phyloP scores from a whole-genome alignment of 2,329 filamentous ascomycete genomes.

The Arthrinium puccinioides region DNA sequence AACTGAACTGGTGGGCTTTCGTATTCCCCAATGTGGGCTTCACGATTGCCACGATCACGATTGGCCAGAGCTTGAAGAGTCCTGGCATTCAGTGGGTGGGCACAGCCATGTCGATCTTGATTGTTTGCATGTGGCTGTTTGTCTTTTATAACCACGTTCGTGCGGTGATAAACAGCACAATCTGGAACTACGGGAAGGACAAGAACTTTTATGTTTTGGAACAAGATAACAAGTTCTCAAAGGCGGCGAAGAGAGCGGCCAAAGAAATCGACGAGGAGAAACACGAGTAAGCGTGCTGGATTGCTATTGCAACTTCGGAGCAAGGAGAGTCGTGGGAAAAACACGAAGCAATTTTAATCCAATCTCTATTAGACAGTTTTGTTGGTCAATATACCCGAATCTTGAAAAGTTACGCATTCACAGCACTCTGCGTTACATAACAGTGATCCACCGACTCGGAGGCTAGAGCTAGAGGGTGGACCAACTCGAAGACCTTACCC shows the following conservation, averaged over 20 bases:
- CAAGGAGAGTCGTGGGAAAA: too few relatives aligned
- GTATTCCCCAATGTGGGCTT: slow-evolving; percentile 61
- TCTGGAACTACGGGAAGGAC: slow-evolving; percentile 53
- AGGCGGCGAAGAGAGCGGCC: background rate
- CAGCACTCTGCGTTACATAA: too few relatives aligned
- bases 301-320: too few relatives aligned
- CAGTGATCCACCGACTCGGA: too few relatives aligned
- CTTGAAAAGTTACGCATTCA: too few relatives aligned
- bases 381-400: too few relatives aligned
- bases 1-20: slow-evolving; percentile 54
- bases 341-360: too few relatives aligned
- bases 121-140: slow-evolving; percentile 49
- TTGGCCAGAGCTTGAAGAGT: slow-evolving; percentile 46
- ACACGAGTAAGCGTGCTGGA: background rate
- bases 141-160: slow-evolving; percentile 39
- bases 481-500: too few relatives aligned
- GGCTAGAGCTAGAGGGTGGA: too few relatives aligned
- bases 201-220: slow-evolving; percentile 35
- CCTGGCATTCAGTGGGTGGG: slow-evolving; percentile 44
- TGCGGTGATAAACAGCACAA: slow-evolving; percentile 41
- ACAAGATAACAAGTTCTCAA: slow-evolving; percentile 9
- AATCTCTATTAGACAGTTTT: too few relatives aligned
- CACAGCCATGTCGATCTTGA: slow-evolving; percentile 45
- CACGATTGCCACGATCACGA: slow-evolving; percentile 49
- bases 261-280: background rate